Evolutionary conservation across 2,329 filamentous ascomycete species (phyloP).

Genomic region (Chaetomium sp.): DNA sequence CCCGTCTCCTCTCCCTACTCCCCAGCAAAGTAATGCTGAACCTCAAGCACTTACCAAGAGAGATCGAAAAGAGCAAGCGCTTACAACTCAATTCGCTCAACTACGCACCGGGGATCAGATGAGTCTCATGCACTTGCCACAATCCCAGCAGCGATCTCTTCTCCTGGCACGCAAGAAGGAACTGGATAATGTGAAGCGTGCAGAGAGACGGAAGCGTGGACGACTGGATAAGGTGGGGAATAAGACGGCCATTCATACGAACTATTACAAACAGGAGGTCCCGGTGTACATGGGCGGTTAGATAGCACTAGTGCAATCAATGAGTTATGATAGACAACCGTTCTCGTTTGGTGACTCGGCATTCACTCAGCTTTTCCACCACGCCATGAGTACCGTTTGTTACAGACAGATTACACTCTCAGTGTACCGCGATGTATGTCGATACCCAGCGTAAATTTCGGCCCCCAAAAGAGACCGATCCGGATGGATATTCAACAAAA

Average conservation of each 20-base stretch:
- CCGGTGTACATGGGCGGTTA: slow-evolving; percentile 21
- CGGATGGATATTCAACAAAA: neutral
- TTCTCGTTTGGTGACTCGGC: too few relatives aligned
- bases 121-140: slow-evolving; percentile 23
- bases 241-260: slow-evolving; percentile 18
- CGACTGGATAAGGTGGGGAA: slow-evolving; percentile 24
- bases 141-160: slow-evolving; percentile 25
- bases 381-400: too few relatives aligned
- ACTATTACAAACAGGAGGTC: slow-evolving; percentile 25
- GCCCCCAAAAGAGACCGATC: neutral
- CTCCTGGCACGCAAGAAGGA: slow-evolving; percentile 24
- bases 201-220: slow-evolving; percentile 15
- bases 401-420: too few relatives aligned
- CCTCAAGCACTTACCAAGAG: slow-evolving; percentile 9
- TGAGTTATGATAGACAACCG: neutral
- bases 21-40: neutral
- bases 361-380: too few relatives aligned
- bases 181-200: slow-evolving; percentile 22
- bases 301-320: neutral
- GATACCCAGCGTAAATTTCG: neutral
- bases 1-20: neutral
- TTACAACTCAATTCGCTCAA: slow-evolving; percentile 13
- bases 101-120: slow-evolving; percentile 23
- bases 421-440: neutral
- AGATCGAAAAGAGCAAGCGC: slow-evolving; percentile 13